phyloP scores from a whole-genome alignment of 768 basidiomycete genomes.

The Lactifluus pinguis region DNA sequence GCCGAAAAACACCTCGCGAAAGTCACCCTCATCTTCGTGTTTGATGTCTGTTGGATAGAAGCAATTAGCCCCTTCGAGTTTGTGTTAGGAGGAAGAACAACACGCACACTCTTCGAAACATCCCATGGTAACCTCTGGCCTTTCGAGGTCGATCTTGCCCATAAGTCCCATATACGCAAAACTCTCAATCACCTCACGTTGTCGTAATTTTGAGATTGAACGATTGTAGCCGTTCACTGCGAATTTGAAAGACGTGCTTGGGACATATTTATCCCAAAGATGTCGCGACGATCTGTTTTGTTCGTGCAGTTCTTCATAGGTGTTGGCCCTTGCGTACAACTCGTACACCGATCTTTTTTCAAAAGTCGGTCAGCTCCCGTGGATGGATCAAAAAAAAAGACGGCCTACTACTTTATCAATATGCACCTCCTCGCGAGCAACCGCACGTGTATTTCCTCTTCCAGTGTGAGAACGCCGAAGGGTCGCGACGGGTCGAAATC shows the following conservation, averaged over 20 bases:
- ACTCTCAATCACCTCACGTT: constrained; percentile 59
- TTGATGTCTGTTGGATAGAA: constrained; percentile 31
- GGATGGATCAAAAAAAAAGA: background rate
- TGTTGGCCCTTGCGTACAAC: constrained; percentile 61
- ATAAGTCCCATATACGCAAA: constrained; percentile 81
- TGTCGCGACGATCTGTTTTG: constrained; percentile 34
- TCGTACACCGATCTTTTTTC: constrained; percentile 60
- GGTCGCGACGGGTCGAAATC: constrained; percentile 51
- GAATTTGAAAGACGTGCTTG: constrained; percentile 75
- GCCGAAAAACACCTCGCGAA: constrained; percentile 71
- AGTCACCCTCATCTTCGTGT: constrained; percentile 57
- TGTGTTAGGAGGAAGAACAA: constrained; percentile 13
- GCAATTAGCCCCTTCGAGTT: background rate
- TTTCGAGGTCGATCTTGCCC: constrained; percentile 75
- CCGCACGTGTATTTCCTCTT: constrained; percentile 62
- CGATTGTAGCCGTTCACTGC: constrained; percentile 66
- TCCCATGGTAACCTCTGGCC: constrained; percentile 61
- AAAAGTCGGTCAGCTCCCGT: no score
- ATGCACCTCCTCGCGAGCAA: constrained; percentile 72
- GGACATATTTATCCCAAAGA: constrained; percentile 52
- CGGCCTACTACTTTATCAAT: constrained; percentile 50
- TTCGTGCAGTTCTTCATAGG: constrained; percentile 63
- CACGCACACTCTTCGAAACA: constrained; percentile 88
- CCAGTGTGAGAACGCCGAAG: constrained; percentile 64
- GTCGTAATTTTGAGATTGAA: constrained; percentile 57